Evolutionary conservation across 2,329 filamentous ascomycete species (phyloP).

Genomic region (Emydomyces testavorans): DNA sequence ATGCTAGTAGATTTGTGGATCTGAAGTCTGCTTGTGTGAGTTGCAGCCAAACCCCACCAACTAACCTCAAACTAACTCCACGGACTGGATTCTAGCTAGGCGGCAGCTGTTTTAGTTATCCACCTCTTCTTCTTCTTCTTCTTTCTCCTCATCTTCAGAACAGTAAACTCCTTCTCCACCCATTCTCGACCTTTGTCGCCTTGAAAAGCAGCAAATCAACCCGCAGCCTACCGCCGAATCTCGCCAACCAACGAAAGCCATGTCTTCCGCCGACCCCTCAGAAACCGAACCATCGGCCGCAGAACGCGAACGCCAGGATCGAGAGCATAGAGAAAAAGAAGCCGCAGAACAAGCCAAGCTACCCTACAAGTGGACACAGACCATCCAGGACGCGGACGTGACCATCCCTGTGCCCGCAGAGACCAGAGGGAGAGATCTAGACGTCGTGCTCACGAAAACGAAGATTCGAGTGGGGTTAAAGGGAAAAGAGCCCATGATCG

Average conservation of each 20-base stretch:
- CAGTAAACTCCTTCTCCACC: too few species aligned
- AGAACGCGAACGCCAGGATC: conserved; percentile 43
- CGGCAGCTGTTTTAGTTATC: too few species aligned
- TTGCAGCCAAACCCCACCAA: not conserved
- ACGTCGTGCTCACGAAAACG: conserved; percentile 69
- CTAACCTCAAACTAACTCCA: too few species aligned
- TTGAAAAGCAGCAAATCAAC: too few species aligned
- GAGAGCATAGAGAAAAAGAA: conserved; percentile 57
- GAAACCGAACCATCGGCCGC: conserved; percentile 26
- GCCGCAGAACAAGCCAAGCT: conserved; percentile 76
- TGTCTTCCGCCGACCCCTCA: conserved; percentile 22
- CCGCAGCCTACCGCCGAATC: too few species aligned
- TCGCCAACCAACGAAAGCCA: conserved; percentile 6
- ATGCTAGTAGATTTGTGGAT: too few species aligned
- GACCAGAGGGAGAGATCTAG: conserved; percentile 71
- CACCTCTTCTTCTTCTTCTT: too few species aligned
- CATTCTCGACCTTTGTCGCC: too few species aligned
- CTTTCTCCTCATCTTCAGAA: not conserved
- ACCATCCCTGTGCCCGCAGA: conserved; percentile 67
- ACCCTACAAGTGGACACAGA: conserved; percentile 96
- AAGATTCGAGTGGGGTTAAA: conserved; percentile 72
- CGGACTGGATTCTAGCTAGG: too few species aligned
- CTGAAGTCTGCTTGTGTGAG: too few species aligned
- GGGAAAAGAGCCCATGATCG: conserved; percentile 73
- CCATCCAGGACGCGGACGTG: conserved; percentile 77